Evolutionary conservation across 1,284 basidiomycete genomes (phyloP).

Genomic region (Bjerkandera adusta): DNA sequence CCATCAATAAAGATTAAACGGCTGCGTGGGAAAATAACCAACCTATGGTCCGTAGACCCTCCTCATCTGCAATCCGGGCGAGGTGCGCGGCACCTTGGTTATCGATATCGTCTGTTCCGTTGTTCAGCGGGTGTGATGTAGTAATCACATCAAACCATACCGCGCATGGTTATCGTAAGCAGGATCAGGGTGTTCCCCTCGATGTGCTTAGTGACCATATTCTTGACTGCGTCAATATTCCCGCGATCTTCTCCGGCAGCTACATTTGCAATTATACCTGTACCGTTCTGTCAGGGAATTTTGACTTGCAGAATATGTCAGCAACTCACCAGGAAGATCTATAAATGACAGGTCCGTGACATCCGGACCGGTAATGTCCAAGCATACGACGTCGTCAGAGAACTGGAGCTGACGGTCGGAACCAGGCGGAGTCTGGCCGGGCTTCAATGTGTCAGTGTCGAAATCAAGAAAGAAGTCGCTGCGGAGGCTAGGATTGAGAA

Average conservation of each 20-base stretch:
- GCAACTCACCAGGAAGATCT: conserved; percentile 61
- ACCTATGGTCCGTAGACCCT: conserved; percentile 18
- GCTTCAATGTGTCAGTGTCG: conserved; percentile 7
- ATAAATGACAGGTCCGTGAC: conserved; percentile 72
- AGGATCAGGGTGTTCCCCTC: conserved; percentile 18
- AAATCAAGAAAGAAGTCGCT: conserved; percentile 11
- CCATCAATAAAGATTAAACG: neutral
- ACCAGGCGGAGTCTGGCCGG: conserved; percentile 17
- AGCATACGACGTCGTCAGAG: conserved; percentile 59
- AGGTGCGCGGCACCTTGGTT: conserved; percentile 18
- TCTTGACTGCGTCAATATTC: conserved; percentile 16
- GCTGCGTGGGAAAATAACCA: no score
- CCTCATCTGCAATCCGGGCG: conserved; percentile 15
- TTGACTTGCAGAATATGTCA: neutral
- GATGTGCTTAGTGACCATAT: conserved; percentile 18
- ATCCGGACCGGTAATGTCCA: conserved; percentile 65
- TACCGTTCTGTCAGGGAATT: neutral
- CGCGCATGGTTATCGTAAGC: conserved; percentile 20
- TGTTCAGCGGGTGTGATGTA: no score
- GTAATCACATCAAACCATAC: no score
- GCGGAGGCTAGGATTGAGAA: conserved; percentile 53
- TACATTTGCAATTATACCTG: conserved; percentile 20
- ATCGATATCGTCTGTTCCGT: conserved; percentile 22
- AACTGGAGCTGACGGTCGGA: conserved; percentile 44
- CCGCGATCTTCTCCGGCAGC: conserved; percentile 14